Base-by-base conservation (phyloP, 2,329 filamentous ascomycete species). In the Ophiostoma tasmaniense region DNA sequence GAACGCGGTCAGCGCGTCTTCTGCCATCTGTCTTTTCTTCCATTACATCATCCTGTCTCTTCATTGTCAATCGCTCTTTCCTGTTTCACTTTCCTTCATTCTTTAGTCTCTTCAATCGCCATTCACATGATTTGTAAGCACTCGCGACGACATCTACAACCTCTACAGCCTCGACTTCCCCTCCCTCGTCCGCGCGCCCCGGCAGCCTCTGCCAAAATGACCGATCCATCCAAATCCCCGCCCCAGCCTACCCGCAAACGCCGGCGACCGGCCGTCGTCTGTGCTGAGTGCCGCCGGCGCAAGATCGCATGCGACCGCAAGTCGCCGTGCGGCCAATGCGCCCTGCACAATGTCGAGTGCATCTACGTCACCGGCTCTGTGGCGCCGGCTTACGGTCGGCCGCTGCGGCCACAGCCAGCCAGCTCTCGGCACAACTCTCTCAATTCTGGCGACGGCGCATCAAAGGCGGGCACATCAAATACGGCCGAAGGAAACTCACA, bases 221-320 rank as follows among this genome's bases (percentile, higher is more conserved):
- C 33, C 37, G 22, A 39, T 17, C 55, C 10, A 11, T 50, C 52
- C 30, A 67, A 30, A 4, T 50, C 42, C 62, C 61, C 61, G 30
- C 11, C 28, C 66, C 68, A 62, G 42, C 68, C 67, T 20, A 11
- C 69, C 10, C 72, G 72, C 25, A 72, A 73, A 62, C 70, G 72
- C n/a, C 69, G 72, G 33, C 75, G 77, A 33, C 79, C 79, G 50
- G 76, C 80, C 8, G 75, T 82, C n/a, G 85, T 85, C 0, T 88
- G 85, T 73, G 76, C 80, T 70, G 79, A 85, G 45, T 89, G 87
- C 72, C 81, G 86, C 39, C 81, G 78, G 68, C 84, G 85, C 42
- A 89, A 89, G 75, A 83, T 89, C 69, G 81, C 82, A 66, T 89
- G 87, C 73, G 83, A 89, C 74, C 82, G 84, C 62, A 82, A 83